A percentile compares a stretch with the other conserved stretches of the same genome.
Evolutionary conservation across 495 filamentous ascomycete genomes (phyloP).

Genomic region (Annulohypoxylon maeteangense): DNA sequence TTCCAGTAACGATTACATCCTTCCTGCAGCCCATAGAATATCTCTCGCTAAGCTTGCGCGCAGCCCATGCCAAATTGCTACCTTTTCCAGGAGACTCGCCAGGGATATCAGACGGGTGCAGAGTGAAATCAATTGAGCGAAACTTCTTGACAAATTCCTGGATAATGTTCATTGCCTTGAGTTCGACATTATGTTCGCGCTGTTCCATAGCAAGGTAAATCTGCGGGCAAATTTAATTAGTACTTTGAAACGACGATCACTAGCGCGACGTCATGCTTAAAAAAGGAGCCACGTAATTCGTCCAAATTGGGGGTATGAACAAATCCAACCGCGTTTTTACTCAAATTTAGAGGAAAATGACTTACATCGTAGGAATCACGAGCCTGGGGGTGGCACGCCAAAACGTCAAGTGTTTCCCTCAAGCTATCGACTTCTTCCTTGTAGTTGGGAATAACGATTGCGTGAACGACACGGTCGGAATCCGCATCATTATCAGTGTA

Average conservation of each 20-base stretch:
- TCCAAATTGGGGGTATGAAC: background rate
- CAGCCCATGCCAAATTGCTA: conserved; percentile 74
- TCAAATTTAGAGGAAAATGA: conserved; percentile 24
- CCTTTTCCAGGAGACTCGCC: conserved; percentile 74
- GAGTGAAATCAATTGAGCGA: conserved; percentile 67
- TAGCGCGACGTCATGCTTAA: background rate
- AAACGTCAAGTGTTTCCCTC: conserved; percentile 70
- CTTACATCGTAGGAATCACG: conserved; percentile 72
- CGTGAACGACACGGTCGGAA: conserved; percentile 63
- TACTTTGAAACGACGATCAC: conserved; percentile 23
- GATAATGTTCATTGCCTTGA: conserved; percentile 65
- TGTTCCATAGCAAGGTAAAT: conserved; percentile 78
- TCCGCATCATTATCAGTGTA: conserved; percentile 48
- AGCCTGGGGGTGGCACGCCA: conserved; percentile 72
- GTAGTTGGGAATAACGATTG: conserved; percentile 76
- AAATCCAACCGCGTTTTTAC: background rate
- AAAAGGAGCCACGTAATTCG: conserved; percentile 11
- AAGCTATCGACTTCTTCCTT: conserved; percentile 73
- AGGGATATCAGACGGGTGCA: conserved; percentile 69
- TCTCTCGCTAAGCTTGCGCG: conserved; percentile 67
- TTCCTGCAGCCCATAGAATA: conserved; percentile 61
- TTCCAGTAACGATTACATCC: conserved; percentile 73
- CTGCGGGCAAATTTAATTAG: conserved; percentile 48
- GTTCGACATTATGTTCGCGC: conserved; percentile 62
- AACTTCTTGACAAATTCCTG: conserved; percentile 68